Percentiles rank a stretch among this genome's conserved stretches.
Conservation (phyloP, 768 basidiomycete species). For the Phaeotremella fagi region DNA sequence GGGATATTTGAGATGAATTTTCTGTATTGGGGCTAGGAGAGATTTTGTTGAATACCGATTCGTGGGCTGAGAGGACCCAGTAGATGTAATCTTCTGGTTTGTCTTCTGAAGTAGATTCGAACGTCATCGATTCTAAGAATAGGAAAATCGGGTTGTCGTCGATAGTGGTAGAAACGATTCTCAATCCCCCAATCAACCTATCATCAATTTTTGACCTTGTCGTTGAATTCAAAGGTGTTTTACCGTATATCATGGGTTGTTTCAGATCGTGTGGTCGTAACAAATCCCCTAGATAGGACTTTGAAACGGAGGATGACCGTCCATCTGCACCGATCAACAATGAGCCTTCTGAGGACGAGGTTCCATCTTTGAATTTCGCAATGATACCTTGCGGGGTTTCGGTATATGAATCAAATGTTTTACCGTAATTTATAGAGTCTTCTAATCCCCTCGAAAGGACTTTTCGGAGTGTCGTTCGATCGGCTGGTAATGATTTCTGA, state of each 20-base stretch:
- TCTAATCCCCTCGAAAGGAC: slow-evolving; percentile 2
- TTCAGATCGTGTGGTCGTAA: slow-evolving; percentile 4
- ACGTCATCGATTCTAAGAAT: slow-evolving; percentile 16
- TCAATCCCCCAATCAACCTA: neutral
- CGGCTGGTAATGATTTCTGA: slow-evolving; percentile 6
- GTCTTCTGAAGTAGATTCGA: slow-evolving; percentile 1
- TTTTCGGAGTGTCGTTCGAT: slow-evolving; percentile 9
- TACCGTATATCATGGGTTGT: slow-evolving; percentile 18
- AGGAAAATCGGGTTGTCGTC: neutral
- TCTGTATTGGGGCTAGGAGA: neutral
- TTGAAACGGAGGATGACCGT: slow-evolving; percentile 6
- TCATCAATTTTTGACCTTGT: slow-evolving; percentile 1
- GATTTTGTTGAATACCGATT: neutral
- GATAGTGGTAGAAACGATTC: slow-evolving; percentile 1
- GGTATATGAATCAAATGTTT: slow-evolving; percentile 8
- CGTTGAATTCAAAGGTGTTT: slow-evolving; percentile 8
- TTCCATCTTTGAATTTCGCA: slow-evolving; percentile 18
- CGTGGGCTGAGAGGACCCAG: slow-evolving; percentile 11
- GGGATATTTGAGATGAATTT: neutral
- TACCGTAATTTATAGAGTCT: slow-evolving; percentile 1
- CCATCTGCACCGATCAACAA: slow-evolving; percentile 25
- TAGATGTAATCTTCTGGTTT: slow-evolving; percentile 16
- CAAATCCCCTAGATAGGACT: slow-evolving; percentile 3
- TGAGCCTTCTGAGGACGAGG: slow-evolving; percentile 7
- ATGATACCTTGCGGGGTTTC: neutral